phyloP scores from a whole-genome alignment of 1,284 basidiomycete genomes.

The Leccinum huronense region DNA sequence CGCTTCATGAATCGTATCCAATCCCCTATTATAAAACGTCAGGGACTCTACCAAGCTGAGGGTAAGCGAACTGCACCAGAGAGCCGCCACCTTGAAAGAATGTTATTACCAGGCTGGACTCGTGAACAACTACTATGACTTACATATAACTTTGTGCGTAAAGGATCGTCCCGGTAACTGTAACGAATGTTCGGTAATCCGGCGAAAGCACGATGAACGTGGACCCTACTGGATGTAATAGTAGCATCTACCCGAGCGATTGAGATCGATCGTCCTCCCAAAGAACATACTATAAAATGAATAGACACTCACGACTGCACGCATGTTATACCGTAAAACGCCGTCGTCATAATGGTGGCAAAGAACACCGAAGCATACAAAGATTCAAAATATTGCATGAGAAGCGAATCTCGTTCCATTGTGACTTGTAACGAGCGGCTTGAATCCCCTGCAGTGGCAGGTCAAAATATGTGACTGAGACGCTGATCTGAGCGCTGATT shows the following conservation, averaged over 20 bases:
- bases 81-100: background rate
- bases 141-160: constrained; percentile 1
- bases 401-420: background rate
- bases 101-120: background rate
- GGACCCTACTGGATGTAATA: constrained; percentile 2
- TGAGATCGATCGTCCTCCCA: background rate
- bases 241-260: background rate
- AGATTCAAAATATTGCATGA: background rate
- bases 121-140: background rate
- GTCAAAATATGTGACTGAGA: background rate
- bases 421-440: background rate
- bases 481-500: background rate
- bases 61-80: background rate
- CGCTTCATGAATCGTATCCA: background rate
- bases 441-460: background rate
- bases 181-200: background rate
- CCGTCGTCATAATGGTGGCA: background rate
- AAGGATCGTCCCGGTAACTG: constrained; percentile 4
- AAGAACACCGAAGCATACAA: background rate
- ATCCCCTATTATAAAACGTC: background rate
- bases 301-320: constrained; percentile 6
- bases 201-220: background rate
- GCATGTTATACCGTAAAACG: background rate
- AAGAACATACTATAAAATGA: background rate
- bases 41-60: background rate